phyloP scores from a whole-genome alignment of 768 basidiomycete species.

The Collybia sordida region DNA sequence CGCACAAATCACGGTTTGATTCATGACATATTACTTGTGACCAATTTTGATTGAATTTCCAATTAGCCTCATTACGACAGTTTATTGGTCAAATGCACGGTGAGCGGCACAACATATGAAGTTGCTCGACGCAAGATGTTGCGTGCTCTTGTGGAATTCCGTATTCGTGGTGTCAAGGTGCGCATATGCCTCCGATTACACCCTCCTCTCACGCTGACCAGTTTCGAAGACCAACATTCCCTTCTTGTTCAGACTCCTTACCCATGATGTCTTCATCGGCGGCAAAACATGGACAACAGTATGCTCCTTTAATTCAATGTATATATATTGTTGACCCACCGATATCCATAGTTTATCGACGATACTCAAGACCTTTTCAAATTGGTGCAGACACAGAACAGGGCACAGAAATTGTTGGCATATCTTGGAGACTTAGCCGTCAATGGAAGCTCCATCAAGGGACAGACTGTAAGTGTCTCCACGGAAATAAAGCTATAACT shows the following conservation, averaged over 20 bases:
- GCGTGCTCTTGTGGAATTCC: conserved; percentile 98
- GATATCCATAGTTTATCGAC: conserved; percentile 81
- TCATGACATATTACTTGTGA: conserved; percentile 1
- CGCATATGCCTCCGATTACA: conserved; percentile 2
- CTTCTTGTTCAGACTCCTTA: conserved; percentile 97
- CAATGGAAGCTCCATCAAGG: conserved; percentile 97
- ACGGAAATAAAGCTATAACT: not conserved
- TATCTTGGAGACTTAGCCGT: conserved; percentile 98
- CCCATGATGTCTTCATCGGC: conserved; percentile 92
- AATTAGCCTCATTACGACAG: conserved; percentile 95
- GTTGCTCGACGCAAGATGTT: conserved; percentile 99
- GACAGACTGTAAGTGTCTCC: conserved; percentile 60
- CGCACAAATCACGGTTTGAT: conserved; percentile 89
- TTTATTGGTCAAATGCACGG: conserved; percentile 93
- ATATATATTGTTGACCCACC: not conserved
- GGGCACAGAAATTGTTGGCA: conserved; percentile 94
- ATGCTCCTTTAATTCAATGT: conserved; percentile 1
- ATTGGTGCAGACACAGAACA: conserved; percentile 95
- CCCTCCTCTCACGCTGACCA: not conserved
- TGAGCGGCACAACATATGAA: conserved; percentile 96
- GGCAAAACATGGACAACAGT: conserved; percentile 98
- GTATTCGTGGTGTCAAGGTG: conserved; percentile 97
- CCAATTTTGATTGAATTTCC: not conserved
- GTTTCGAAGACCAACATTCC: conserved; percentile 89
- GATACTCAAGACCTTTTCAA: conserved; percentile 99